Percentiles rank a stretch among this genome's conserved stretches.
phyloP scores from a whole-genome alignment of 1,284 basidiomycete species.

The Rhodotorula sp. region DNA sequence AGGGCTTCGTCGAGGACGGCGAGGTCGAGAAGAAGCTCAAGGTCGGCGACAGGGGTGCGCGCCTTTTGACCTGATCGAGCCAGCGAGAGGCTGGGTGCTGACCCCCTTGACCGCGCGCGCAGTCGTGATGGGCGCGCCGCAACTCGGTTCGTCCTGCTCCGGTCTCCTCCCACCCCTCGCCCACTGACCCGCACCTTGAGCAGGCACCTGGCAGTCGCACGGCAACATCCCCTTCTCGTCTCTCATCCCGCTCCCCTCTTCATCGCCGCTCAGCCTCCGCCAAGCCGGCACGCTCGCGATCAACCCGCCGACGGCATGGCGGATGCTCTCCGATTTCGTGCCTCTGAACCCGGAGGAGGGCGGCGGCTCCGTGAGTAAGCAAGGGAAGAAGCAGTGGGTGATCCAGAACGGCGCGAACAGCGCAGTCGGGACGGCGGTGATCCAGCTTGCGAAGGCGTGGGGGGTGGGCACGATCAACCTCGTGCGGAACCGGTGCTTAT shows the following conservation, averaged over 20 bases:
- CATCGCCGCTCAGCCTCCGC: constrained; percentile 48
- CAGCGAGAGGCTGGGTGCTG: not conserved
- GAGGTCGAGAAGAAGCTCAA: constrained; percentile 58
- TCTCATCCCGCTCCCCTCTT: constrained; percentile 63
- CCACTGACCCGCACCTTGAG: too few relatives aligned
- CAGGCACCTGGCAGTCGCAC: constrained; percentile 73
- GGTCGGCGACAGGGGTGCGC: constrained; percentile 63
- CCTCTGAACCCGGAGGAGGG: constrained; percentile 62
- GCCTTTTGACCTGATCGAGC: too few relatives aligned
- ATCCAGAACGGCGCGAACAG: constrained; percentile 84
- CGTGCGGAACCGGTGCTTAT: constrained; percentile 65
- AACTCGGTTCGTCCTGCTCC: constrained; percentile 50
- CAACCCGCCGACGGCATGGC: constrained; percentile 78
- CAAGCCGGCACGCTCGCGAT: constrained; percentile 76
- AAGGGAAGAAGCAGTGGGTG: constrained; percentile 58
- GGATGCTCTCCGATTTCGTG: constrained; percentile 73
- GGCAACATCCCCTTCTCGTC: constrained; percentile 61
- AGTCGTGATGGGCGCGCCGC: constrained; percentile 68
- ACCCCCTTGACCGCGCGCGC: not conserved
- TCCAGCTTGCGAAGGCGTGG: constrained; percentile 46
- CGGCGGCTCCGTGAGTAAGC: not conserved
- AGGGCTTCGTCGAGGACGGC: constrained; percentile 53
- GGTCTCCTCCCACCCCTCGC: not conserved
- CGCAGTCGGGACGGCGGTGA: constrained; percentile 54
- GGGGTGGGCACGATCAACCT: constrained; percentile 75